Percentiles rank a stretch among this genome's conserved stretches.
Conservation (phyloP, 129 eudicot species). For the Arctium minus region DNA sequence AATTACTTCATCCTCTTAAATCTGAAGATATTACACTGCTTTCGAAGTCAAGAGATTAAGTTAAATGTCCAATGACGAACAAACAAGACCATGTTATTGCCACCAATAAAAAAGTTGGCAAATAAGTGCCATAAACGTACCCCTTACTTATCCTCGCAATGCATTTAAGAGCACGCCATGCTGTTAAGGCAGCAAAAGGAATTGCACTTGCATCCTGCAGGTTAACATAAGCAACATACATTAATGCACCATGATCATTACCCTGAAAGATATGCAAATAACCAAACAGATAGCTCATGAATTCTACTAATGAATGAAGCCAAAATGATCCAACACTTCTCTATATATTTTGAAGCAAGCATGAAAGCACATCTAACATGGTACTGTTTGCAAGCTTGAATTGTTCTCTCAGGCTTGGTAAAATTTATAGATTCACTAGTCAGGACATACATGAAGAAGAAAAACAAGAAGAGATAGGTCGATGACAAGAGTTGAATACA, state of each 20-base stretch:
- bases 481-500: background rate
- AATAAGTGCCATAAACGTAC: conserved; percentile 37
- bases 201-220: conserved; percentile 91
- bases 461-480: background rate
- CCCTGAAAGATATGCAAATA: conserved; percentile 9
- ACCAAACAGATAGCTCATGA: background rate
- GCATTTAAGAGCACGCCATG: conserved; percentile 95
- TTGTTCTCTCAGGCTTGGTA: background rate
- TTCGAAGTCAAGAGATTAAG: background rate
- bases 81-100: background rate
- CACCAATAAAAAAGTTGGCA: background rate
- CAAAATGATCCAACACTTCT: background rate
- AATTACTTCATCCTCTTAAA: background rate
- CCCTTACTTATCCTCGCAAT: conserved; percentile 80
- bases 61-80: background rate
- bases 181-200: conserved; percentile 97
- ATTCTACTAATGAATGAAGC: background rate
- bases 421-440: background rate
- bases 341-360: background rate
- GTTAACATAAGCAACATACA: conserved; percentile 8
- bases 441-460: background rate
- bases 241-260: background rate
- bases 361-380: conserved; percentile 6
- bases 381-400: conserved; percentile 5
- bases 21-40: background rate